Evolutionary conservation across 208 protist genomes (phyloP), one percentile per base, ranked within the genome.

Genomic region (Tetramitus jugosus): DNA sequence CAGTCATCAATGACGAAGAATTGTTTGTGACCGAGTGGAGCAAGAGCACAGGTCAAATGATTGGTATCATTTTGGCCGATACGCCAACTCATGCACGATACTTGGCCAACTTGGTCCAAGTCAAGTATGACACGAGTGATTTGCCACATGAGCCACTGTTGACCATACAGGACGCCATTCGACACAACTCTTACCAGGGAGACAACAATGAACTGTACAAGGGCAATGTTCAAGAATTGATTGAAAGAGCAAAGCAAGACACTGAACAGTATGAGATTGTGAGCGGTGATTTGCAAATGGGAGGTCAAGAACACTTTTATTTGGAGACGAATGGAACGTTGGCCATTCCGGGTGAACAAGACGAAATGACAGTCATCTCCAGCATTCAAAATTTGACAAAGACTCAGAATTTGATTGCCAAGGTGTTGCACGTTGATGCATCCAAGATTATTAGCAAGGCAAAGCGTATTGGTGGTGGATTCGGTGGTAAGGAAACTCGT

Each of bases 291-390:
- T 31, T 87, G 4, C 61, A 76, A 3, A 80, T 89, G n/a, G 88
- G 84, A n/a, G 90, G 84, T 1, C 94, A 97, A 83, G 88, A 94
- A 69, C 94, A 97, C 60, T 92, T 96, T 49, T 94, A 96, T 80
- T 49, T 97, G 0, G 94, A 97, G 77, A 86, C 91, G 2, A 76
- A 94, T 40, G 80, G 69, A 20, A 75, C 61, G 10, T 60, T 94
- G 0, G 88, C 79, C 1, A 62, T 90, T 29, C 91, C 92, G 17
- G 26, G 37, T n/a, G 90, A 93, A 76, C 76, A 91, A 29, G 60
- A 68, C 14, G 83, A 91, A 61, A 77, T 92, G 26, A 71, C 76
- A 0, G 65, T 95, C 6, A 83, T 84, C 35, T 61, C 82, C 17
- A 86, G 86, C 17, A 91, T 89, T 1, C 93, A 96, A 82, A 87